These are phyloP conservation scores for Vitellaria paradoxa DNA, from an alignment of 179 eudicot species.

Conservation along the genomic window DNA sequence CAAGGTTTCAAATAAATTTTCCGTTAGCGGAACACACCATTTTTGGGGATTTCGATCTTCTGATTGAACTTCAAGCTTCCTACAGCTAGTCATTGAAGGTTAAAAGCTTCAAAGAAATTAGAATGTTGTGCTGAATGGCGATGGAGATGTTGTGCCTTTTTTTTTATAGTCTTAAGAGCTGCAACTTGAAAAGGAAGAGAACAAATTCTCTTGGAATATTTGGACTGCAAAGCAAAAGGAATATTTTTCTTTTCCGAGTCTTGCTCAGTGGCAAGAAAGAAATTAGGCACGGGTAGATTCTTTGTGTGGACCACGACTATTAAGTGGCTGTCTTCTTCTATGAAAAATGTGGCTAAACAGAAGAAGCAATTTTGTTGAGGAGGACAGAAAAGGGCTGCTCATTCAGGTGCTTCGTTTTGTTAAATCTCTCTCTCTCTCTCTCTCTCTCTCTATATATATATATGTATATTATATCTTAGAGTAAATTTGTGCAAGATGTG, in stretches of 20 bases:
- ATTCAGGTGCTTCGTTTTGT: neutral
- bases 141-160: constrained; percentile 9
- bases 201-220: constrained; percentile 53
- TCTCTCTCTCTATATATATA: neutral
- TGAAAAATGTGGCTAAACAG: neutral
- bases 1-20: constrained; percentile 53
- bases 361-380: neutral
- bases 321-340: constrained; percentile 6
- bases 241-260: constrained; percentile 24
- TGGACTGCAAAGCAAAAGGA: constrained; percentile 31
- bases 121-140: neutral
- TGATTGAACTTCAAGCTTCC: constrained; percentile 48
- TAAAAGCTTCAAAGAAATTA: neutral
- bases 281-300: constrained; percentile 15
- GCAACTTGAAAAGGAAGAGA: constrained; percentile 24
- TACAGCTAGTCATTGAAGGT: constrained; percentile 41
- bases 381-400: neutral
- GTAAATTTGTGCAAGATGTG: neutral
- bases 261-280: constrained; percentile 21
- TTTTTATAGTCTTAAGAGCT: constrained; percentile 15
- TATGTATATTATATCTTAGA: neutral
- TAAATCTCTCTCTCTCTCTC: neutral
- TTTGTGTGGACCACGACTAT: neutral
- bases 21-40: constrained; percentile 74
- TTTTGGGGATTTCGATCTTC: constrained; percentile 65